Percentiles rank a stretch among this genome's conserved stretches.
Evolutionary conservation across 2,329 filamentous ascomycete species (phyloP).

Genomic region (Ascochyta lentis): DNA sequence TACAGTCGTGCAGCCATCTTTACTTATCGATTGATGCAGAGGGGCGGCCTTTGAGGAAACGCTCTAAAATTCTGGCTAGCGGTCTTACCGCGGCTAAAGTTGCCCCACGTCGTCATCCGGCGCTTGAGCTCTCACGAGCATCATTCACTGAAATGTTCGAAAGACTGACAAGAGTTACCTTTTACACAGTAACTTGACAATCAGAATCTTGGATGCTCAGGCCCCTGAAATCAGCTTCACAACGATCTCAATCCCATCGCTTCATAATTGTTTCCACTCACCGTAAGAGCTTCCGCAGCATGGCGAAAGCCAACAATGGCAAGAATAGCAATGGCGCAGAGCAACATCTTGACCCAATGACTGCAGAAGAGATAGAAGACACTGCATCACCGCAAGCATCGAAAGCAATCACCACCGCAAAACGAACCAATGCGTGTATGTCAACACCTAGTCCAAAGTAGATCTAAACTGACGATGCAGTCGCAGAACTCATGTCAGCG

Average conservation of each 20-base stretch:
- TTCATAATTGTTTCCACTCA: background rate
- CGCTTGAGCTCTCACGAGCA: background rate
- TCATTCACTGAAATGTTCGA: background rate
- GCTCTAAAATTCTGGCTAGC: conserved; percentile 16
- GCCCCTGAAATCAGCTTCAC: background rate
- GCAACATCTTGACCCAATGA: conserved; percentile 4
- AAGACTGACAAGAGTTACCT: background rate
- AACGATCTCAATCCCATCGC: background rate
- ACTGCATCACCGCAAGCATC: background rate
- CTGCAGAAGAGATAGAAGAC: conserved; percentile 6
- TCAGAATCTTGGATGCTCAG: background rate
- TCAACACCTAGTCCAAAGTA: background rate
- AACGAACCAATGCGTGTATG: conserved; percentile 50
- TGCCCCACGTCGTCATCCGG: conserved; percentile 14
- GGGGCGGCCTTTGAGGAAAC: conserved; percentile 8
- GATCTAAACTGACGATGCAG: conserved; percentile 42
- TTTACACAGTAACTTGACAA: too few relatives aligned
- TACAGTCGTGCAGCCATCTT: conserved; percentile 15
- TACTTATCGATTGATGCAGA: conserved; percentile 4
- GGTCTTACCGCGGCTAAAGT: conserved; percentile 12
- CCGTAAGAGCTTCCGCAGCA: background rate
- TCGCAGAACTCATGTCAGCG: conserved; percentile 56
- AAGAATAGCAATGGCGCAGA: conserved; percentile 7
- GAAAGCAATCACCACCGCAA: conserved; percentile 12
- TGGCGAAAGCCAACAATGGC: background rate